A percentile compares a stretch with the other conserved stretches of the same genome.
These are phyloP conservation scores for Yamadazyma olivae DNA, from an alignment of 805 yeast species.

Conservation along the genomic window DNA sequence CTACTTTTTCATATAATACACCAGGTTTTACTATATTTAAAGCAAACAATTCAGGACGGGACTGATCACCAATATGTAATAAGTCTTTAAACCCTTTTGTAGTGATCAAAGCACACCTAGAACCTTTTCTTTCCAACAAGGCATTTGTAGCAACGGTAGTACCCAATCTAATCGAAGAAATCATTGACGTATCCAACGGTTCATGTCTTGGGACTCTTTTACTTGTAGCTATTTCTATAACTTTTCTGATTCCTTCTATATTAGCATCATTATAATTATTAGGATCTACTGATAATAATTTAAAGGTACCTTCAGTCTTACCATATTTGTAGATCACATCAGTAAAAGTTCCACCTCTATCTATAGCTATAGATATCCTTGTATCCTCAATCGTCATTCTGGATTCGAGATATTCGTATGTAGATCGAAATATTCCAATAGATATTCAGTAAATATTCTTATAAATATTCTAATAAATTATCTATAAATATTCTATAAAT, in stretches of 20 bases:
- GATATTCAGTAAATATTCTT: no score
- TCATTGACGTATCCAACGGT: slow-evolving; percentile 16
- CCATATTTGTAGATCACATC: slow-evolving; percentile 39
- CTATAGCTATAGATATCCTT: slow-evolving; percentile 22
- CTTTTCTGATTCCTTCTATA: slow-evolving; percentile 79
- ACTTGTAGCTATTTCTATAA: slow-evolving; percentile 58
- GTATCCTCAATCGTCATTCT: no score
- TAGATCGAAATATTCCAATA: no score
- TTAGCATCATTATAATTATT: slow-evolving; percentile 84
- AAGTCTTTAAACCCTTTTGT: slow-evolving; percentile 21
- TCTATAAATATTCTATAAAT: no score
- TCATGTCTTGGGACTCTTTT: slow-evolving; percentile 30
- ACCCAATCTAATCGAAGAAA: slow-evolving; percentile 24
- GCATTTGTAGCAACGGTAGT: slow-evolving; percentile 28
- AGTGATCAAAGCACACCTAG: slow-evolving; percentile 17
- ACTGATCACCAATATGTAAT: slow-evolving; percentile 20
- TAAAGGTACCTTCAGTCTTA: slow-evolving; percentile 54
- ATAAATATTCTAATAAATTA: no score
- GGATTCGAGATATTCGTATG: no score
- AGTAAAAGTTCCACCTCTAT: slow-evolving; percentile 26
- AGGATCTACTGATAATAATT: slow-evolving; percentile 85
- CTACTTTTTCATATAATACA: slow-evolving; percentile 13
- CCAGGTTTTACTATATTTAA: slow-evolving; percentile 17
- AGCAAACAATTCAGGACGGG: slow-evolving; percentile 20
- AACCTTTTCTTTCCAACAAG: slow-evolving; percentile 20